Evolutionary conservation across 177 flowering plant species (phyloP), one percentile per base, ranked within the genome.

Genomic region (Telopea speciosissima): DNA sequence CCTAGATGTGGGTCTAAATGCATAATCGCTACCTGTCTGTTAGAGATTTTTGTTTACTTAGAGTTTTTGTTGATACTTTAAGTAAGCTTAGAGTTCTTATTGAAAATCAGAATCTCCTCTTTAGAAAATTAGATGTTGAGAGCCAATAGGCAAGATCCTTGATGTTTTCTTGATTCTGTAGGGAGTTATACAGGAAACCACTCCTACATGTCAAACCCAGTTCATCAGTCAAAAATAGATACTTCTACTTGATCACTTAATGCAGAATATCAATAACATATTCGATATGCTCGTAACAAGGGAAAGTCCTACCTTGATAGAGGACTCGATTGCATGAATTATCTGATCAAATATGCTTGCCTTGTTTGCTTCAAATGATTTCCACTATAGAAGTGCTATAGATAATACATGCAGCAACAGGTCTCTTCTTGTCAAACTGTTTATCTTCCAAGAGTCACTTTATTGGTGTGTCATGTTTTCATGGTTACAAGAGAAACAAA

Each of bases 301-400:
- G 16, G 22, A 69, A 31, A 13, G 3, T 68, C 49, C 59, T 82
- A 82, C 97, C 90, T 1, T 1, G 2, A 87, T 73, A 40, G 90
- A 83, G 68, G 85, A 75, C 66, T 85, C 77, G 63, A 91, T 87
- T 28, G 88, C 80, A 56, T 87, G 94, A 72, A 85, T 86, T 64
- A 91, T 86, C 64, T 81, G 81, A 66, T 88, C 93, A 79, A 90
- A 90, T 77, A 90, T 83, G 96, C n/a, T n/a, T n/a, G n/a, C 87
- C 75, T 86, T 90, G 36, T 90, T 91, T 79, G 90, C 90, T 77
- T 90, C 93, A 79, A 89, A 90, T 65, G 93, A 86, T 81, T 90
- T 81, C 96, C 91, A 89, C 42, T 89, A 93, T 73, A 90, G 82
- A 74, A 90, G 87, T 73, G 86, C 77, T 79, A 73, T 84, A 89